phyloP scores from a whole-genome alignment of 208 protist genomes.

The Wallacemonas sp. region DNA sequence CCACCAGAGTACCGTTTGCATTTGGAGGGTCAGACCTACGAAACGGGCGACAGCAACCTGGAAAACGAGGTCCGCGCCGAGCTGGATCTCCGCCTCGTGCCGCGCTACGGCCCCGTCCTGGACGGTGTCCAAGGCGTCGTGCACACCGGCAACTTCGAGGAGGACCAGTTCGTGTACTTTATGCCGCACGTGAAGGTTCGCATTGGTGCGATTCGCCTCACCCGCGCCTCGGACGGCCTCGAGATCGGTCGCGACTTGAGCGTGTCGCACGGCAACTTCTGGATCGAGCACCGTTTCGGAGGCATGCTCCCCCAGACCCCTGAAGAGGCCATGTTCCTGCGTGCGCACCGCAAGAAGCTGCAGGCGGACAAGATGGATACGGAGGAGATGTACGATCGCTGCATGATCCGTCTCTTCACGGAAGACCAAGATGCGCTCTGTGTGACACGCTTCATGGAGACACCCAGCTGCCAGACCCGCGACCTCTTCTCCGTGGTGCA shows the following conservation, averaged over 20 bases:
- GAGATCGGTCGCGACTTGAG: conserved; percentile 36
- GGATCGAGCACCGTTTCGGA: conserved; percentile 64
- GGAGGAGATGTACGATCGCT: conserved; percentile 34
- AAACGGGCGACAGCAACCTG: conserved; percentile 33
- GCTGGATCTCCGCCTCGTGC: conserved; percentile 49
- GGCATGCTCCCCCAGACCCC: conserved; percentile 40
- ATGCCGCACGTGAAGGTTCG: conserved; percentile 41
- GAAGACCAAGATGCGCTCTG: conserved; percentile 32
- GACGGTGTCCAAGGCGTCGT: conserved; percentile 52
- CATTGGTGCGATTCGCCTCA: conserved; percentile 37
- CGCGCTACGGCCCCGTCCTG: conserved; percentile 39
- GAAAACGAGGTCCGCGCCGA: conserved; percentile 39
- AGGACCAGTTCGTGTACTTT: conserved; percentile 52
- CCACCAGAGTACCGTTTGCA: conserved; percentile 44
- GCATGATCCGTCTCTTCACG: conserved; percentile 47
- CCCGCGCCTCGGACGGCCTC: conserved; percentile 44
- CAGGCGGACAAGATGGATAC: conserved; percentile 25
- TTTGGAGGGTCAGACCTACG: conserved; percentile 49
- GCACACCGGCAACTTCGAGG: conserved; percentile 42
- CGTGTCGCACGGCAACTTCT: conserved; percentile 34
- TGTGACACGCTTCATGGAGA: conserved; percentile 31
- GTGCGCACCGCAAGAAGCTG: conserved; percentile 23
- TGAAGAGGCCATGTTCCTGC: conserved; percentile 38
- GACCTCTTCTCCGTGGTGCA: conserved; percentile 31
- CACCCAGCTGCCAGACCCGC: conserved; percentile 1